Evolutionary conservation across 176 grass and related monocot species (phyloP).

Genomic region (Paspalum notatum): DNA sequence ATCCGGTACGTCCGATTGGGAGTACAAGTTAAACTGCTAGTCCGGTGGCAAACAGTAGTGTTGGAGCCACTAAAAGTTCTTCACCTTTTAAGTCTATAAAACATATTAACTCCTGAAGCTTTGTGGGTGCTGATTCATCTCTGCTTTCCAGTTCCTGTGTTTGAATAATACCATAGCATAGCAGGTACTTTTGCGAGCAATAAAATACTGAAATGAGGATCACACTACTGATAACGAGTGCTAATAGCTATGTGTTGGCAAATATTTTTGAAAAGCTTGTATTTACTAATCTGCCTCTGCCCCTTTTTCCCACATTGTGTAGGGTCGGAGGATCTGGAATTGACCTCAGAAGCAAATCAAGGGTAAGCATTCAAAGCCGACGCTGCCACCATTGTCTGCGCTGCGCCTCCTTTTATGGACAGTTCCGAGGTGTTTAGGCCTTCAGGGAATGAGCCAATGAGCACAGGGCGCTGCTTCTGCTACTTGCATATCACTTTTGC

Average conservation of each 20-base stretch:
- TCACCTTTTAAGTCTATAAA: not conserved
- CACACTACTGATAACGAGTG: not conserved
- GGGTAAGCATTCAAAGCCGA: conserved; percentile 51
- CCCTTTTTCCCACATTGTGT: conserved; percentile 28
- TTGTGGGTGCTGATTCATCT: conserved; percentile 16
- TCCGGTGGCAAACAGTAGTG: no score
- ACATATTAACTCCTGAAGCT: not conserved
- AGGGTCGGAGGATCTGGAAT: conserved; percentile 98
- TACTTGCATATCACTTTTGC: not conserved
- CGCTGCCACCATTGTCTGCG: not conserved
- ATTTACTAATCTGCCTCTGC: conserved; percentile 3
- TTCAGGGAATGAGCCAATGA: conserved; percentile 8
- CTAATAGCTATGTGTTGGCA: not conserved
- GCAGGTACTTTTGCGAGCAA: not conserved
- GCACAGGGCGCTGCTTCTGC: not conserved
- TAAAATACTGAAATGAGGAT: not conserved
- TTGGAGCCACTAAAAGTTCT: not conserved
- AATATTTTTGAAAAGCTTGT: not conserved
- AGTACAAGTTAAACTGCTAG: no score
- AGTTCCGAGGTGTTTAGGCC: not conserved
- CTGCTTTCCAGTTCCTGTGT: conserved; percentile 35
- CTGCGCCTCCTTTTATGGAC: not conserved
- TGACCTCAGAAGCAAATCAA: conserved; percentile 97
- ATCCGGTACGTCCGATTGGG: conserved; percentile 60
- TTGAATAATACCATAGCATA: conserved; percentile 9